Percentiles rank a stretch among this genome's conserved stretches.
phyloP scores from a whole-genome alignment of 2,329 filamentous ascomycete genomes.

The Cytospora chrysosperma region DNA sequence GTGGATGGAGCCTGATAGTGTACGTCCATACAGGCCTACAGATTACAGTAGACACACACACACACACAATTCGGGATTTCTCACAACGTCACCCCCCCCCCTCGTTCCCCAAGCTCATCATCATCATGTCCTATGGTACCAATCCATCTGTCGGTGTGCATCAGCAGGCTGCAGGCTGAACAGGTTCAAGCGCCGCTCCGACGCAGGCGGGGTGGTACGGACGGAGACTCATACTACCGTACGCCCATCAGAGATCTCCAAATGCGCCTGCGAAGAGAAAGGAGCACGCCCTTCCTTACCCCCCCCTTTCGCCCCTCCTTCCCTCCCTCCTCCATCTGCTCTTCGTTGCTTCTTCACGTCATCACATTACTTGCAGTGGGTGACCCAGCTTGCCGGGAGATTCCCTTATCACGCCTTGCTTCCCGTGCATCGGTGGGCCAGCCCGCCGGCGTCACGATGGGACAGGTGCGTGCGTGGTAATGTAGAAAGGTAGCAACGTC shows the following conservation, averaged over 20 bases:
- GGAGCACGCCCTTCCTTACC: too few relatives aligned
- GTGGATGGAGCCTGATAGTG: background rate
- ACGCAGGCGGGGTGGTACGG: background rate
- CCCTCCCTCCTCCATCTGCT: background rate
- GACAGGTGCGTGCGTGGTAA: background rate
- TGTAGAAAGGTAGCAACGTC: background rate
- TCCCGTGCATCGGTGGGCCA: background rate
- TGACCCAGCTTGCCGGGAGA: background rate
- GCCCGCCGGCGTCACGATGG: too few relatives aligned
- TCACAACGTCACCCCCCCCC: conserved; percentile 1
- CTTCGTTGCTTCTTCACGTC: background rate
- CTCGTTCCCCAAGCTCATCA: background rate
- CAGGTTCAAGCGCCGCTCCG: background rate
- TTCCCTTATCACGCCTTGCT: background rate
- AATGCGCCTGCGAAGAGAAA: background rate
- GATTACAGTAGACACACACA: background rate
- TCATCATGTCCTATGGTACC: background rate
- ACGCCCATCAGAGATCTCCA: background rate
- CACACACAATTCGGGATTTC: background rate
- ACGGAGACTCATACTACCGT: too few relatives aligned
- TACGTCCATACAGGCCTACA: too few relatives aligned
- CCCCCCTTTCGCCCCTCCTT: too few relatives aligned
- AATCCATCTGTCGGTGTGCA: background rate
- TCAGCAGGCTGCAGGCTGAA: background rate
- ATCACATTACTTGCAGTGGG: background rate